Base-by-base conservation (phyloP, 2,329 filamentous ascomycete species). In the Aspergillus sp. region DNA sequence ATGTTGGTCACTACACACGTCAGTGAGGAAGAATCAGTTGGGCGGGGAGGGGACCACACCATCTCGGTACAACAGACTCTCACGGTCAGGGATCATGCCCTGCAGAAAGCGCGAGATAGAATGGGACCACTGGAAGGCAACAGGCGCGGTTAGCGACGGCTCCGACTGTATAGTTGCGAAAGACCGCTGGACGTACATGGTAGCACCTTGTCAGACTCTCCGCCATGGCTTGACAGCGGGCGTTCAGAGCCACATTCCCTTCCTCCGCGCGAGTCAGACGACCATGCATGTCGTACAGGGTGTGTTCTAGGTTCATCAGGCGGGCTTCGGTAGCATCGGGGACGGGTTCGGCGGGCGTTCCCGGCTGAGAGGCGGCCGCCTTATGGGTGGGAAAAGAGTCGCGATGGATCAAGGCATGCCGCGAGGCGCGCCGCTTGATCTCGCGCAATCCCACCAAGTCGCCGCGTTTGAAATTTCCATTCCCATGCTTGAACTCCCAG, bases 401-500 rank as follows among this genome's bases (percentile, higher is more conserved):
- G 62, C 93, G 85, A 68, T 97, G 91, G 20, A 97, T 95, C 50
- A 97, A 80, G 20, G 93, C 88, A 75, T 97, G 94, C 56, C 94
- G 83, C 32, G 93, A 97, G 16, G 94, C 93, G 55, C 94, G 85
- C 56, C 94, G 88, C 74, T 97, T 97, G 73, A 99, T 99, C 68
- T 99, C 94, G 41, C 94, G 84, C 56, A 99, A 76, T 6, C 93
- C 91, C 47, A 93, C 86, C 20, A 99, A 78, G 70, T 99, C 93
- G 34, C 94, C 94, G 59, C 92, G 86, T 74, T 96, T 97, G 78
- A 99, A 99, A 70, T 89, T 97, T 49, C 93, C 93, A 65, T 93
- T 95, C 49, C 94, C 94, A 68, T 99, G 94, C 73, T 97, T 97
- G 73, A 99, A 99, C 70, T 99, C 94, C 94, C 94, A 99, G 25